phyloP scores from a whole-genome alignment of 2,329 filamentous ascomycete genomes.

The Atkinsonella texensis region DNA sequence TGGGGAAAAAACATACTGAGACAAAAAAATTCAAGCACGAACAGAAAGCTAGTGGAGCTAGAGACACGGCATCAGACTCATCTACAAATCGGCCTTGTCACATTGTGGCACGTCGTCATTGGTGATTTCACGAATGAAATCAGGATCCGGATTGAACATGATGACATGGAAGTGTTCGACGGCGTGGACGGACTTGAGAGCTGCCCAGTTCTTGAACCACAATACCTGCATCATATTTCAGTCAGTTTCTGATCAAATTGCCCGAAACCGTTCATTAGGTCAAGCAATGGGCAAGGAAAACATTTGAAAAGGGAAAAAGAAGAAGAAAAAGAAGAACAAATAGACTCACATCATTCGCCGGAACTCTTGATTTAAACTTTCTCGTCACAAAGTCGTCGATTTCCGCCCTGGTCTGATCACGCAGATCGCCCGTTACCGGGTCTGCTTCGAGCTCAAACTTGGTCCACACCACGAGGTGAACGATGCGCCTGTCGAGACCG shows the following conservation, averaged over 20 bases:
- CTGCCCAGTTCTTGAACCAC: constrained; percentile 65
- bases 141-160: constrained; percentile 63
- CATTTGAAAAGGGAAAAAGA: not conserved
- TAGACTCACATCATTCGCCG: constrained; percentile 38
- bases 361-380: constrained; percentile 48
- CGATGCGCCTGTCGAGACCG: constrained; percentile 63
- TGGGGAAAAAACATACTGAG: not conserved
- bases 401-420: constrained; percentile 44
- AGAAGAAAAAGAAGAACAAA: not conserved
- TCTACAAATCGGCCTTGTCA: constrained; percentile 22
- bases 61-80: not conserved
- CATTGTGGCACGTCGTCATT: constrained; percentile 59
- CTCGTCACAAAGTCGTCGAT: constrained; percentile 60
- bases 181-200: constrained; percentile 71
- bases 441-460: constrained; percentile 74
- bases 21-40: not conserved
- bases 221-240: constrained; percentile 18
- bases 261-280: too few relatives aligned
- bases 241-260: not conserved
- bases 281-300: not conserved
- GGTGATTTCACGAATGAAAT: constrained; percentile 60
- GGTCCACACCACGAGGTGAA: constrained; percentile 86
- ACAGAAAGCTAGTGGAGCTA: not conserved
- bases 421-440: constrained; percentile 51
- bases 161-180: constrained; percentile 95